These are phyloP conservation scores for Triticum monococcum DNA, from an alignment of 176 grass and related monocot genomes.

Conservation along the genomic window DNA sequence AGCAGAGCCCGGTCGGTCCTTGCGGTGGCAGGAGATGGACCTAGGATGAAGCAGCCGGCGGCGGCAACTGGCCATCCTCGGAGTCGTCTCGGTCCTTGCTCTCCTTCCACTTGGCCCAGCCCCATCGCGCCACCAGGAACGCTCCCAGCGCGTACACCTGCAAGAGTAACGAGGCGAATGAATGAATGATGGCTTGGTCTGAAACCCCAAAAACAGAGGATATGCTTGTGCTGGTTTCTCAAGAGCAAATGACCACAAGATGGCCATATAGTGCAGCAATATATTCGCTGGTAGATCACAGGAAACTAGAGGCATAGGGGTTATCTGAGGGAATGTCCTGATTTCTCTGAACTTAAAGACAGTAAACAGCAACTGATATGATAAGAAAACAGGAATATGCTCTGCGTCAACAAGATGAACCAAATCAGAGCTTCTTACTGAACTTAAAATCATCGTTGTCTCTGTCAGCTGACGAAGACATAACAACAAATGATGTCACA, in stretches of 20 bases:
- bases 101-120: slow-evolving; percentile 72
- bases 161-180: neutral
- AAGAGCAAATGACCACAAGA: neutral
- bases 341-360: neutral
- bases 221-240: neutral
- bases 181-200: neutral
- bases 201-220: neutral
- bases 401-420: neutral
- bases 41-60: slow-evolving; percentile 3
- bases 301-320: neutral
- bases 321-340: neutral
- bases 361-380: neutral
- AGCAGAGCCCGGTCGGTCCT: neutral
- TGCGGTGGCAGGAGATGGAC: neutral
- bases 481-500: neutral
- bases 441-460: neutral
- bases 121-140: slow-evolving; percentile 65
- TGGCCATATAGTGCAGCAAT: neutral
- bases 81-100: slow-evolving; percentile 51
- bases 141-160: slow-evolving; percentile 81
- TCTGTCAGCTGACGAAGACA: too few species aligned
- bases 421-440: neutral
- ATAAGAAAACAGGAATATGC: neutral
- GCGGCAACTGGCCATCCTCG: slow-evolving; percentile 12
- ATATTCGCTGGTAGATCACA: neutral